Evolutionary conservation across 495 filamentous ascomycete species (phyloP).

Genomic region (Hypoxylon fuscum): DNA sequence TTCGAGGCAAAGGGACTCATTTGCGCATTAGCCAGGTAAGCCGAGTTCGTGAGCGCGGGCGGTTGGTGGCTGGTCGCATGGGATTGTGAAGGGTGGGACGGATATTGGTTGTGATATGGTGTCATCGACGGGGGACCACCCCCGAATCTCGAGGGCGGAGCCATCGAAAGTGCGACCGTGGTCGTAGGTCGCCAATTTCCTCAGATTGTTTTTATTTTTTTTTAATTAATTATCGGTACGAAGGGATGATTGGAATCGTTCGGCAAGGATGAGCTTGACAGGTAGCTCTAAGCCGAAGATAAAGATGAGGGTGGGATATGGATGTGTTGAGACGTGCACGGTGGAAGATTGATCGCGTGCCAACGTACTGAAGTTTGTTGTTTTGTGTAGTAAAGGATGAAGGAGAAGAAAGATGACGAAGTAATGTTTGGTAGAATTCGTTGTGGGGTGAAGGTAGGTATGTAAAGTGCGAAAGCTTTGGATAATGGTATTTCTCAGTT

Average conservation of each 20-base stretch:
- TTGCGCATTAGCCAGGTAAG: constrained; percentile 64
- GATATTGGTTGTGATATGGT: constrained; percentile 58
- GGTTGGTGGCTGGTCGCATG: constrained; percentile 54
- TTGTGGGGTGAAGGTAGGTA: too few relatives aligned
- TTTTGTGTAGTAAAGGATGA: too few relatives aligned
- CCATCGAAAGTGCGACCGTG: constrained; percentile 24
- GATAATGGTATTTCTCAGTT: too few relatives aligned
- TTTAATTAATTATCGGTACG: constrained; percentile 19
- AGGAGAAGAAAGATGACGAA: too few relatives aligned
- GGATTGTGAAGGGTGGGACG: constrained; percentile 49
- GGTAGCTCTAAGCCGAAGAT: background rate
- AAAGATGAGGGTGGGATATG: background rate
- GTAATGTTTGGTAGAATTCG: too few relatives aligned
- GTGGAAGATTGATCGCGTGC: too few relatives aligned
- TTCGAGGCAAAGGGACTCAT: constrained; percentile 73
- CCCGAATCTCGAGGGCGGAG: constrained; percentile 44
- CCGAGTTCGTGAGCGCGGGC: constrained; percentile 46
- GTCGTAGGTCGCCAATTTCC: background rate
- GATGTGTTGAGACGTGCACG: too few relatives aligned
- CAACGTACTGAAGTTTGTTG: too few relatives aligned
- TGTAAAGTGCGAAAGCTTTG: too few relatives aligned
- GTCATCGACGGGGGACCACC: constrained; percentile 48
- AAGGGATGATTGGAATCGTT: constrained; percentile 8
- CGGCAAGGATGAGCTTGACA: constrained; percentile 24
- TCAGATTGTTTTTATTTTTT: constrained; percentile 26